Evolutionary conservation across 2,329 filamentous ascomycete genomes (phyloP).

Genomic region (Ophiostoma tasmaniense): DNA sequence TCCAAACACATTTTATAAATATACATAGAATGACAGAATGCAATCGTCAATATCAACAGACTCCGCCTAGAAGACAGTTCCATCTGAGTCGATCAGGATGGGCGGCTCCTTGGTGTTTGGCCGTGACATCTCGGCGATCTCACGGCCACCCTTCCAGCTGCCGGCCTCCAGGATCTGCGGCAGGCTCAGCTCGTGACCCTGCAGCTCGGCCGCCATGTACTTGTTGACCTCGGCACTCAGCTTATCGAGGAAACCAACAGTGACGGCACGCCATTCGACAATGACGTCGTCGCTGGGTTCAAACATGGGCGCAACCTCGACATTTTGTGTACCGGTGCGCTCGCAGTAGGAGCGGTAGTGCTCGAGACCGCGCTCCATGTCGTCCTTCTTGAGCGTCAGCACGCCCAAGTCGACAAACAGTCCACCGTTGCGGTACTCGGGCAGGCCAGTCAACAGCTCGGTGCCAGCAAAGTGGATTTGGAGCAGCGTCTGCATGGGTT

Average conservation of each 20-base stretch:
- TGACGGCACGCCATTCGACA: conserved; percentile 58
- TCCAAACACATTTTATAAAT: background rate
- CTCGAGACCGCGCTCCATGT: conserved; percentile 34
- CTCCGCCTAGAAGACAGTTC: conserved; percentile 66
- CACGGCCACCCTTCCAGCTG: conserved; percentile 96
- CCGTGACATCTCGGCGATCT: conserved; percentile 89
- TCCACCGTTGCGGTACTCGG: conserved; percentile 88
- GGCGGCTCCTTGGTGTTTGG: conserved; percentile 95
- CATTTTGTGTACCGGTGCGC: conserved; percentile 56
- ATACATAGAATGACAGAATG: background rate
- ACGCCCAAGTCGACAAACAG: conserved; percentile 79
- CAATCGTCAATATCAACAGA: background rate
- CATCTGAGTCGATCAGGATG: conserved; percentile 92
- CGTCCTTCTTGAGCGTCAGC: conserved; percentile 45
- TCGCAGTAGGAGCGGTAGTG: conserved; percentile 57
- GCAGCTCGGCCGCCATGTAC: conserved; percentile 53
- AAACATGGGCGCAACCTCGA: conserved; percentile 51
- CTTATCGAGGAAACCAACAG: conserved; percentile 50
- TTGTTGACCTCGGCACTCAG: conserved; percentile 50
- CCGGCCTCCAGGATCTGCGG: conserved; percentile 91
- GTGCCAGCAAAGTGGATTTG: conserved; percentile 46
- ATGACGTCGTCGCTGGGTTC: conserved; percentile 52
- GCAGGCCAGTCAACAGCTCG: conserved; percentile 76
- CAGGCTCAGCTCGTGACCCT: conserved; percentile 63
- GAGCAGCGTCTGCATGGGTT: conserved; percentile 49